Evolutionary conservation across 495 filamentous ascomycete genomes (phyloP), one percentile per base, ranked within the genome.

Genomic region (Podospora pseudocomata): DNA sequence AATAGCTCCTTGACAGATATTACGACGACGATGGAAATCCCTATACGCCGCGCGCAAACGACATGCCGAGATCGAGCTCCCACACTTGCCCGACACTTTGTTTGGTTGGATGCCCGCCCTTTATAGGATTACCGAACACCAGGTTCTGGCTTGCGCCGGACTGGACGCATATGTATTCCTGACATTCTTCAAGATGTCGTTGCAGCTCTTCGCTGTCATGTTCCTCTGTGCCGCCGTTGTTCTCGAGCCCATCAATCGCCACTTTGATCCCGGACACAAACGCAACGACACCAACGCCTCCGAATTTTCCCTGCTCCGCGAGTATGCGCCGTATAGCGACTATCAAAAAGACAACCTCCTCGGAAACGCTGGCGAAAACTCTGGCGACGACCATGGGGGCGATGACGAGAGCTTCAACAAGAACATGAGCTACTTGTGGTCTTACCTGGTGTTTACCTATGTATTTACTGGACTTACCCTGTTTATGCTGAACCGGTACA

Each of bases 151-250:
- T 53, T 95, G 94, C 32, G 94, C 94, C 15, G 96, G 96, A 0
- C 83, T 99, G 59, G 96, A 99, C 81, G 96, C 95, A 64, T 99
- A 90, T 78, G 95, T 97, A 70, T 97, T 98, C 72, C 84, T 99
- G 15, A 87, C 88, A 26, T 98, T 98, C 80, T 97, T 97, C 80
- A 92, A 93, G 74, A 93, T 97, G 86, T 89, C 95, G 19, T 91
- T 93, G 62, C 90, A 91, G 70, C 90, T 97, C 70, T 87, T 97
- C 34, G 78, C 84, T 9, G 81, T 89, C 55, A 88, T 95, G 64
- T 87, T 96, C 61, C 84, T 96, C 76, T 90, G 97, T 75, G 89
- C 93, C 56, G 81, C 89, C 20, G 82, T 86, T 2, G 86, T 99
- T 3, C 89, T 99, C 68, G 88, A 90, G 58, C 96, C 96, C 1